These are phyloP conservation scores for Colletotrichum tanaceti DNA, from an alignment of 2,329 filamentous ascomycete species.

Conservation along the genomic window DNA sequence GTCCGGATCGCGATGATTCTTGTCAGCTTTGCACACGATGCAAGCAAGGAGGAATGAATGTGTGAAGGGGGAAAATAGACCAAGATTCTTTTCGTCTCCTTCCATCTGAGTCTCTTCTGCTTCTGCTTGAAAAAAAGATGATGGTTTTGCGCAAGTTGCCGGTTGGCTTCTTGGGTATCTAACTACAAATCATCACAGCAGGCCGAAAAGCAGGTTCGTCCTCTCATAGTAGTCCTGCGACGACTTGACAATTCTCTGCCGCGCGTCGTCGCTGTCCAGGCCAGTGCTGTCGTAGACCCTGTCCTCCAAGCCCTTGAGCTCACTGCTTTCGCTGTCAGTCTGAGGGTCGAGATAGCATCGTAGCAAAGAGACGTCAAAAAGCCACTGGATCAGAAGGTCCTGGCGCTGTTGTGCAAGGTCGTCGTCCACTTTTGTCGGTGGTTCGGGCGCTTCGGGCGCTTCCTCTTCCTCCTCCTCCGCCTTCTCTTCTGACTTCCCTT, in stretches of 20 bases:
- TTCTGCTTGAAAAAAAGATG: not conserved
- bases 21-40: not conserved
- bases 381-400: conserved; percentile 69
- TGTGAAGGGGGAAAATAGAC: not conserved
- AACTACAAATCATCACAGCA: conserved; percentile 64
- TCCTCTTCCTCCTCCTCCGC: conserved; percentile 26
- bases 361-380: conserved; percentile 69
- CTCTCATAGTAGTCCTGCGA: conserved; percentile 85
- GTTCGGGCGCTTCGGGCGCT: conserved; percentile 28
- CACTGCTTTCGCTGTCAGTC: conserved; percentile 42
- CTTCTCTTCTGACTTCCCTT: conserved; percentile 24
- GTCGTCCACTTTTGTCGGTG: conserved; percentile 32
- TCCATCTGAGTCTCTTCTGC: not conserved
- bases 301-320: conserved; percentile 59
- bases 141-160: not conserved
- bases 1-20: not conserved
- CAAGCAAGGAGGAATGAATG: not conserved
- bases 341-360: conserved; percentile 56
- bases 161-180: conserved; percentile 18
- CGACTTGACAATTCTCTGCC: conserved; percentile 68
- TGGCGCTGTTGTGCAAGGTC: conserved; percentile 46
- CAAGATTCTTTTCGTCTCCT: not conserved
- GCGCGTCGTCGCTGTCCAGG: conserved; percentile 59
- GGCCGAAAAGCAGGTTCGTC: conserved; percentile 83
- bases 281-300: conserved; percentile 59